These are phyloP conservation scores for Hondaea fermentalgiana DNA, from an alignment of 108 stramenopile genomes.

Conservation along the genomic window DNA sequence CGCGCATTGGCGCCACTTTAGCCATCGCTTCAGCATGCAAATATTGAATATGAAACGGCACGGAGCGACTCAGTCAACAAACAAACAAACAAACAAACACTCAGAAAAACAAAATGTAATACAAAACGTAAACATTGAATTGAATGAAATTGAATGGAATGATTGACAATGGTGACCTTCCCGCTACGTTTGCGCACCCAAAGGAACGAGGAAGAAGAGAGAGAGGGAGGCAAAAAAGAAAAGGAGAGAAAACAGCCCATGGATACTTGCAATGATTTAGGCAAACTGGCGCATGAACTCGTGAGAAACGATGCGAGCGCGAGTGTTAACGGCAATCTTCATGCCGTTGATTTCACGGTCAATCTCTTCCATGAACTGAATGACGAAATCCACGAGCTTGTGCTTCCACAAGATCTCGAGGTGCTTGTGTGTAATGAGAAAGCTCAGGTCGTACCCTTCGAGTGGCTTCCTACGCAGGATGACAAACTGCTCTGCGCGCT, in stretches of 20 bases:
- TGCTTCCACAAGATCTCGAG: constrained; percentile 60
- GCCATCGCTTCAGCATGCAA: no score
- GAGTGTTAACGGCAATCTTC: constrained; percentile 61
- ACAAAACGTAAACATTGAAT: no score
- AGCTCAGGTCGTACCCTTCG: constrained; percentile 55
- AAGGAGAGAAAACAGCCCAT: not conserved
- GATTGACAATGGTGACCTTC: no score
- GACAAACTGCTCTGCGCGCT: constrained; percentile 61
- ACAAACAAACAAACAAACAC: no score
- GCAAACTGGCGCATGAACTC: constrained; percentile 53
- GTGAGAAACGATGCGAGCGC: constrained; percentile 49
- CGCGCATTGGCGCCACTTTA: no score
- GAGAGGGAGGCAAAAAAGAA: no score
- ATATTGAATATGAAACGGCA: no score
- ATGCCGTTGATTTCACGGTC: constrained; percentile 63
- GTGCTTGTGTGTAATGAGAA: constrained; percentile 58
- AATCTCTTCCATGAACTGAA: constrained; percentile 66
- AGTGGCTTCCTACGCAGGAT: constrained; percentile 52
- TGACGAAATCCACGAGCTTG: constrained; percentile 60
- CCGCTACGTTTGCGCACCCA: no score
- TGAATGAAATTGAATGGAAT: no score
- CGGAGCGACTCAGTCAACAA: no score
- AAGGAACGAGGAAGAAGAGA: no score
- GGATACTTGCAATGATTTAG: not conserved
- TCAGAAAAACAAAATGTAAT: no score